A percentile compares a stretch with the other conserved stretches of the same genome.
phyloP scores from a whole-genome alignment of 2,329 filamentous ascomycete genomes.

The Aspergillus hortae region DNA sequence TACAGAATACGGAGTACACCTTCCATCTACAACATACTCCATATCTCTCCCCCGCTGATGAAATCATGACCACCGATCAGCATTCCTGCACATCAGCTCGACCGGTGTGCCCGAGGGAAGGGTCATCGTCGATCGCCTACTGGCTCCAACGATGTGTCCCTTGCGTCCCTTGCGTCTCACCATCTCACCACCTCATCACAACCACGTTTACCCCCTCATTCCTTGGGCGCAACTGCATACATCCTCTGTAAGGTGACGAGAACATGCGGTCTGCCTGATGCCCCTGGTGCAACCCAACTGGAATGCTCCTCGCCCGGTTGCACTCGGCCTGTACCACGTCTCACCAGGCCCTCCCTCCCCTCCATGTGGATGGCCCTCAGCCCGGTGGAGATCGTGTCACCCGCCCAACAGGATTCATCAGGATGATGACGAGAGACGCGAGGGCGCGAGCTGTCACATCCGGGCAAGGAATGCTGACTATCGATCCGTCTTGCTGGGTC shows the following conservation, averaged over 20 bases:
- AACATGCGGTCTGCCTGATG: neutral
- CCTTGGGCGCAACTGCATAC: neutral
- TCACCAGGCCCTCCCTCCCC: neutral
- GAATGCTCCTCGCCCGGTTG: neutral
- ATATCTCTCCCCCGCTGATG: neutral
- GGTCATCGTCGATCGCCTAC: neutral
- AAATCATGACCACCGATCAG: neutral
- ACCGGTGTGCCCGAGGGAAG: neutral
- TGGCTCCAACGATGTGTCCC: neutral
- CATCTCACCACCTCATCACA: neutral
- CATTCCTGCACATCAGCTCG: neutral
- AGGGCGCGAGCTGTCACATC: conserved; percentile 10
- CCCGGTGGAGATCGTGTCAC: neutral
- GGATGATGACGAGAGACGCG: neutral
- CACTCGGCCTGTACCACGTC: neutral
- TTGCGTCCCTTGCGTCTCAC: conserved; percentile 1
- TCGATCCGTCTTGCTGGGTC: conserved; percentile 1
- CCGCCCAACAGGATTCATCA: neutral
- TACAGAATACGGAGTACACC: too few species aligned
- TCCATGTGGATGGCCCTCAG: neutral
- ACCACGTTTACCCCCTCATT: neutral
- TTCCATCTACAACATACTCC: too few species aligned
- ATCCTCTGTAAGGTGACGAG: conserved; percentile 9
- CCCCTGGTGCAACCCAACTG: neutral
- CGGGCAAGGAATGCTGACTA: neutral